These are phyloP conservation scores for Candida alai DNA, from an alignment of 805 yeast species.

Conservation along the genomic window DNA sequence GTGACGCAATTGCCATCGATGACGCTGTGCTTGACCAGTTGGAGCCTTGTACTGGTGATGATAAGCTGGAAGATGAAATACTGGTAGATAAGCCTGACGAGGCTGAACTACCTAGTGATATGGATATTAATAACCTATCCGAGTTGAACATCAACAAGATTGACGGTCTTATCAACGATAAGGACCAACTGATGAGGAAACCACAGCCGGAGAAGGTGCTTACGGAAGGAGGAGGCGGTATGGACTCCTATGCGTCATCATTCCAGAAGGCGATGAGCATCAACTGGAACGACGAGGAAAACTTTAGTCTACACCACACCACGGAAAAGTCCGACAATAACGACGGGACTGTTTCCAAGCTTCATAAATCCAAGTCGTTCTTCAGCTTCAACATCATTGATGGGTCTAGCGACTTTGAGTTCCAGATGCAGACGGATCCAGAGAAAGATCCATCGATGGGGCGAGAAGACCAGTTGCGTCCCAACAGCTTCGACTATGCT, in stretches of 20 bases:
- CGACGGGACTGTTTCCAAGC: slow-evolving; percentile 1
- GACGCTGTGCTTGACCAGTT: slow-evolving; percentile 17
- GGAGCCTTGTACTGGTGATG: slow-evolving; percentile 2
- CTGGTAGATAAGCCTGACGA: slow-evolving; percentile 9
- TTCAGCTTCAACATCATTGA: slow-evolving; percentile 3
- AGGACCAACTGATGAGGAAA: slow-evolving; percentile 13
- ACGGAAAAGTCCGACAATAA: slow-evolving; percentile 12
- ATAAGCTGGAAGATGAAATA: slow-evolving; percentile 9
- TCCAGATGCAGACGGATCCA: too few relatives aligned
- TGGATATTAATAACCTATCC: slow-evolving; percentile 35
- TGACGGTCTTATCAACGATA: slow-evolving; percentile 31
- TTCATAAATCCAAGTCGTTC: not conserved
- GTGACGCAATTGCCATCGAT: slow-evolving; percentile 14
- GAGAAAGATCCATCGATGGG: too few relatives aligned
- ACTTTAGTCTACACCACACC: slow-evolving; percentile 27
- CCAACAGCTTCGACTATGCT: too few relatives aligned
- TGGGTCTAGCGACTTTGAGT: not conserved
- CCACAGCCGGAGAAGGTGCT: slow-evolving; percentile 12
- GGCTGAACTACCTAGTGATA: slow-evolving; percentile 13
- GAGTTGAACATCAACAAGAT: slow-evolving; percentile 37
- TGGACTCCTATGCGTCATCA: slow-evolving; percentile 20
- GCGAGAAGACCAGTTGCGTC: not conserved
- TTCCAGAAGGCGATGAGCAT: slow-evolving; percentile 38
- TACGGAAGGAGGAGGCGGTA: slow-evolving; percentile 3
- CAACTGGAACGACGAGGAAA: slow-evolving; percentile 40